Conservation (phyloP, 225 moss, liverwort and hornwort genomes). For the Polytrichum formosum region DNA sequence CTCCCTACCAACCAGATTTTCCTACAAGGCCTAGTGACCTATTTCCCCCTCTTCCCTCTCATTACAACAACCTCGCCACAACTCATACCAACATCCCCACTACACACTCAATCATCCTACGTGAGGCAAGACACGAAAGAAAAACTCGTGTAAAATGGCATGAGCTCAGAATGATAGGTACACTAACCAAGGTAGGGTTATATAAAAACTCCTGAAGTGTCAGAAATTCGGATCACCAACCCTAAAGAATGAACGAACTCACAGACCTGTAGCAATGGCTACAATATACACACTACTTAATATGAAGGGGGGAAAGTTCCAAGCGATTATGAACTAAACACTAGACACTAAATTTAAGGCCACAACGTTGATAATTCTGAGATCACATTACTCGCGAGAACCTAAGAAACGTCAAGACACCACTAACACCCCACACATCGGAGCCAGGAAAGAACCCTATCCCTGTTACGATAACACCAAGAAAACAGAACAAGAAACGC, state of each 20-base stretch:
- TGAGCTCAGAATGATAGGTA: neutral
- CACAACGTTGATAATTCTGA: neutral
- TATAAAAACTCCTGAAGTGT: neutral
- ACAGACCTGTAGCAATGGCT: neutral
- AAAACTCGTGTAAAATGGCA: neutral
- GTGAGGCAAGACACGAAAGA: too few relatives aligned
- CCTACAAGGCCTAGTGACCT: slow-evolving; percentile 2
- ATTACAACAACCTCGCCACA: neutral
- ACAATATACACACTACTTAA: neutral
- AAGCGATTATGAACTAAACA: too few relatives aligned
- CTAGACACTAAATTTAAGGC: neutral
- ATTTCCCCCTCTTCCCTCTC: slow-evolving; percentile 1
- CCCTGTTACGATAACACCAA: neutral
- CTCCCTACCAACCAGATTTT: neutral
- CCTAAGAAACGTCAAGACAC: neutral
- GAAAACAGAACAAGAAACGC: neutral
- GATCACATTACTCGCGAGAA: neutral
- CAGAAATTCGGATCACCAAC: neutral
- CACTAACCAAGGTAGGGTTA: neutral
- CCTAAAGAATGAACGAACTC: neutral
- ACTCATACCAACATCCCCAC: neutral
- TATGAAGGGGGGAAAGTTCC: neutral
- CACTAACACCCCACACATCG: neutral
- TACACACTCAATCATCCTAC: neutral
- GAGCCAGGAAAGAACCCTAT: slow-evolving; percentile 2